phyloP scores from a whole-genome alignment of 805 yeast species.

The Candida xiaguanensis region DNA sequence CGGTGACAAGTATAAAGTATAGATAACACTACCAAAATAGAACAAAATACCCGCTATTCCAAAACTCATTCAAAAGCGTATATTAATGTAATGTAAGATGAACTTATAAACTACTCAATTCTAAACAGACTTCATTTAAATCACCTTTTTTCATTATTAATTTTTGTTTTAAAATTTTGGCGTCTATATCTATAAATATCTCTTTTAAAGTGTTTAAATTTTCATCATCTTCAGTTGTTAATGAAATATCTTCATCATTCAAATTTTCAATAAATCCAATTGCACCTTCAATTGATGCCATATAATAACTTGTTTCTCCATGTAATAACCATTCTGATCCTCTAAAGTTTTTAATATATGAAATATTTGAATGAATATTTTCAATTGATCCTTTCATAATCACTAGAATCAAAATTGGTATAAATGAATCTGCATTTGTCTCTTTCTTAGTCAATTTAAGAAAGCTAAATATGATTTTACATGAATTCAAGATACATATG shows the following conservation, averaged over 20 bases:
- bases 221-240: conserved; percentile 3
- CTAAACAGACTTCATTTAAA: conserved; percentile 5
- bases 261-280: conserved; percentile 71
- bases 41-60: neutral
- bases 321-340: conserved; percentile 62
- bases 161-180: conserved; percentile 58
- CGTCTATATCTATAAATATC: conserved; percentile 76
- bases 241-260: conserved; percentile 51
- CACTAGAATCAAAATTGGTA: conserved; percentile 83
- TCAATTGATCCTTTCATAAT: conserved; percentile 65
- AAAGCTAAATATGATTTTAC: conserved; percentile 87
- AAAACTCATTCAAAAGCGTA: too few relatives aligned
- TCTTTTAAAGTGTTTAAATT: conserved; percentile 41
- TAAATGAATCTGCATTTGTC: conserved; percentile 85
- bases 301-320: conserved; percentile 90
- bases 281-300: conserved; percentile 89
- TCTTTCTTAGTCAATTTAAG: conserved; percentile 70
- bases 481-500: conserved; percentile 84
- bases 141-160: conserved; percentile 1
- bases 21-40: neutral
- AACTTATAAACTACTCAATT: conserved; percentile 4
- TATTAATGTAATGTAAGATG: neutral
- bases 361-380: conserved; percentile 70
- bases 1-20: too few relatives aligned
- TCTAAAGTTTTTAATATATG: conserved; percentile 82